Evolutionary conservation across 164 flowering plant species (phyloP).

Genomic region (Nymphaea colorata): DNA sequence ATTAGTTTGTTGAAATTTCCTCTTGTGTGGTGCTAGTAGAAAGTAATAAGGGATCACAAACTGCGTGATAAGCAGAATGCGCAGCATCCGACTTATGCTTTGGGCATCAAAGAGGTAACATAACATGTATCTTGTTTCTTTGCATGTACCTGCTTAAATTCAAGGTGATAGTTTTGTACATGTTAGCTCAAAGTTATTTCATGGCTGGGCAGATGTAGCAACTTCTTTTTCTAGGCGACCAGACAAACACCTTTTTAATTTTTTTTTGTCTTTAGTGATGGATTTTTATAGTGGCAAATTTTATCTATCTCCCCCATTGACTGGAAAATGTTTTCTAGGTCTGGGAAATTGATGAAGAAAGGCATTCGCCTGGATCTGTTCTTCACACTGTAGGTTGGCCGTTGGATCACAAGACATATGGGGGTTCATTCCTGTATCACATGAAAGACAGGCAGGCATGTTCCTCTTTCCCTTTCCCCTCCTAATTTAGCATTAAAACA

Average conservation of each 20-base stretch:
- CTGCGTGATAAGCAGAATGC: conserved; percentile 63
- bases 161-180: background rate
- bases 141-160: background rate
- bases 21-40: conserved; percentile 22
- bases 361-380: conserved; percentile 75
- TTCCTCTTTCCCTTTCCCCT: background rate
- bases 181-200: background rate
- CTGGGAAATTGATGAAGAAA: conserved; percentile 82
- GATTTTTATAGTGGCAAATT: too few species aligned
- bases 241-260: too few species aligned
- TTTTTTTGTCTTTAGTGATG: too few species aligned
- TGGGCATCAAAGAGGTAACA: conserved; percentile 89
- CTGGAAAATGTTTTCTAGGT: conserved; percentile 33
- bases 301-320: too few species aligned
- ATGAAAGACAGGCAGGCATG: conserved; percentile 85
- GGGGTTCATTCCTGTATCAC: conserved; percentile 95
- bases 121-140: too few species aligned
- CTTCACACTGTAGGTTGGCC: conserved; percentile 98
- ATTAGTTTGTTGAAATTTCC: background rate
- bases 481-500: too few species aligned
- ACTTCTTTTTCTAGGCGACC: too few species aligned
- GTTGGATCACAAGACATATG: conserved; percentile 81
- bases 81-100: conserved; percentile 95
- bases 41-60: conserved; percentile 47
- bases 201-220: too few species aligned